These are phyloP conservation scores for Zymoseptoria crescenta DNA, from an alignment of 2,329 filamentous ascomycete species.

Conservation along the genomic window DNA sequence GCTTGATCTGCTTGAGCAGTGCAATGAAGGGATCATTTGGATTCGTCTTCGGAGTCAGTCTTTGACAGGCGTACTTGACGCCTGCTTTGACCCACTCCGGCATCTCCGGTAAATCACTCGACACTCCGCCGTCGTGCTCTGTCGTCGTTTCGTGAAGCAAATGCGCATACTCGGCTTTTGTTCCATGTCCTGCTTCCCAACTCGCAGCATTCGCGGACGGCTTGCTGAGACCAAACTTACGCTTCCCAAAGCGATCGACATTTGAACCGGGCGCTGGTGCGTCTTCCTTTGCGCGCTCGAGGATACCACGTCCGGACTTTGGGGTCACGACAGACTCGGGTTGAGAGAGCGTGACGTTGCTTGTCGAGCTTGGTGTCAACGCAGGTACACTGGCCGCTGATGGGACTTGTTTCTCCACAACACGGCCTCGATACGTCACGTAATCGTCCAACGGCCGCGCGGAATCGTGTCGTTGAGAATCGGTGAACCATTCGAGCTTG, in stretches of 20 bases:
- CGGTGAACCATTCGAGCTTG: conserved; percentile 47
- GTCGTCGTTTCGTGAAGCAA: conserved; percentile 66
- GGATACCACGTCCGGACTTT: conserved; percentile 24
- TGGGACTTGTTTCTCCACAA: conserved; percentile 31
- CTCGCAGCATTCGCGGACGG: conserved; percentile 13
- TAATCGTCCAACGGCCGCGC: conserved; percentile 43
- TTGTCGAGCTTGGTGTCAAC: neutral
- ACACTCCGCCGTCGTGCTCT: conserved; percentile 57
- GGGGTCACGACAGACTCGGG: neutral
- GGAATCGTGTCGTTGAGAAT: conserved; percentile 37
- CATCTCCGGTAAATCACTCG: conserved; percentile 50
- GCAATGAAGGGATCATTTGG: conserved; percentile 71
- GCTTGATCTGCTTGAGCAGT: conserved; percentile 66
- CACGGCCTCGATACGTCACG: conserved; percentile 45
- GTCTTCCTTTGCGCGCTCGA: conserved; percentile 46
- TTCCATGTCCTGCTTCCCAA: conserved; percentile 26
- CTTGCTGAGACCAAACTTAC: conserved; percentile 18
- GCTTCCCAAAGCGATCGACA: conserved; percentile 20
- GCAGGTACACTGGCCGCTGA: neutral
- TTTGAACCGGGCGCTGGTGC: conserved; percentile 10
- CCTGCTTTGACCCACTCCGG: conserved; percentile 62
- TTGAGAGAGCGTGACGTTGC: neutral
- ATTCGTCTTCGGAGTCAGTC: conserved; percentile 59
- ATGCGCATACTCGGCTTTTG: conserved; percentile 30
- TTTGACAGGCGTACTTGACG: conserved; percentile 69